Evolutionary conservation across 495 filamentous ascomycete genomes (phyloP), one percentile per base, ranked within the genome.

Genomic region (Lasiosphaeria miniovina): DNA sequence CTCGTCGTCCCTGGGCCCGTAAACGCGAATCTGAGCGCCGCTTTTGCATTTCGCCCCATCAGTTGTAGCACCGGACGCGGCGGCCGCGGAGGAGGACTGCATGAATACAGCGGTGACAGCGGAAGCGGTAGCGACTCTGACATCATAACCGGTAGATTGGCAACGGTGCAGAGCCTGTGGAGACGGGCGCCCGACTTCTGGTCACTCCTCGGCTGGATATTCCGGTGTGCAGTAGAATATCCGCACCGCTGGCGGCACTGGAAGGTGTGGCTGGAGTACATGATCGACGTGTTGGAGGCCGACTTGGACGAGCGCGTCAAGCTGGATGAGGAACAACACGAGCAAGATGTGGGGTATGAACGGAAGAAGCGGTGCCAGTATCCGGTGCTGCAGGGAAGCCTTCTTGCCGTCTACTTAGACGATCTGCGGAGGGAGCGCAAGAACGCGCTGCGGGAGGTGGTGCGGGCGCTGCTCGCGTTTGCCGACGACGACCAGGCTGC

Each of bases 181-280:
- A 71, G 75, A 14, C 79, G 83, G 17, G 90, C 86, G 0, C 84
- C 88, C 33, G 90, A 96, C 66, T 93, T 98, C 61, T 98, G 95
- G 90, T 83, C 88, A 45, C 82, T 88, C 0, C 85, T 93, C 1
- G 94, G 94, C 4, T 98, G 94, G 94, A 87, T 89, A 0, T 96
- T 97, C 71, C 93, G 91, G 64, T 98, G 94, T 74, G 91, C 90
- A 14, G 80, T 90, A 3, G 71, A 80, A 46, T 79, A 93, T 56
- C 75, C 76, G 4, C 81, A 80, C 43, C 77, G 91, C 31, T 98
- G 94, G 94, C 82, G 81, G 57, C 80, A 84, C 65, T 98, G 94
- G 94, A 86, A 81, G 59, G 69, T 84, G 6, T 96, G 91, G 90
- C 77, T 97, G 4, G 83, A 86, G 34, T 87, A 87, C 46, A 89